Base-by-base conservation (phyloP, 257 asterid genomes). In the Primulina huaijiensis region DNA sequence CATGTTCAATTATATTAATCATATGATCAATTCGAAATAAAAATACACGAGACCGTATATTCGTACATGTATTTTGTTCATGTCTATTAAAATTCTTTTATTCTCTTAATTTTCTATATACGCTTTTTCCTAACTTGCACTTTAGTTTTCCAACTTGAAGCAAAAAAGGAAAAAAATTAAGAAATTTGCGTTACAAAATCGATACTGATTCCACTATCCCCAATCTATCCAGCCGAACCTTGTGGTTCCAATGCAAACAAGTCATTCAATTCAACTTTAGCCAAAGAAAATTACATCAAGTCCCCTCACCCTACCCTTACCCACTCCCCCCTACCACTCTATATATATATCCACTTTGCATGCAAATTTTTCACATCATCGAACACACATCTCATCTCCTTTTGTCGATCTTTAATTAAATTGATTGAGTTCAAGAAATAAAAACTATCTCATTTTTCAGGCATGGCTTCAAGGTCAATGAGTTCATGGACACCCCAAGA, bases 401-500 rank as follows among this genome's bases (percentile, higher is more conserved):
- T 12, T 3, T 43, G 53, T 12, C 2, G n/a, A 43, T 43, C 53
- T 11, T 11, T 10, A 12, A 12, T 3, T 14, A 3, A 12, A 43
- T 40, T 0, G 16, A 12, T 43, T 43, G 6, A 3, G 3, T 43
- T 12, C 0, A 43, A 3, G 19, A 14, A 14, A 14, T 3, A 14
- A 50, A 50, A 50, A 16, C 5, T 2, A 17, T 50, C 21, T 4
- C 57, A 62, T 67, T 17, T 29, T 46, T 64, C 9, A 7, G 56
- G 52, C 66, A 82, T 86, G 96, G 88, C 86, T 37, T 79, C 92
- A 30, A 71, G 78, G 31, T 75, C 90, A 1, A 25, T 69, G 50
- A 74, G 66, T 33, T 76, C 84, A 0, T 89, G 96, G 96, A 88
- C 95, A 2, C 79, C 84, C 6, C 89, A 85, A 37, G 90, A 87